These are phyloP conservation scores for Fusarium circinatum DNA, from an alignment of 2,329 filamentous ascomycete species.

Conservation along the genomic window DNA sequence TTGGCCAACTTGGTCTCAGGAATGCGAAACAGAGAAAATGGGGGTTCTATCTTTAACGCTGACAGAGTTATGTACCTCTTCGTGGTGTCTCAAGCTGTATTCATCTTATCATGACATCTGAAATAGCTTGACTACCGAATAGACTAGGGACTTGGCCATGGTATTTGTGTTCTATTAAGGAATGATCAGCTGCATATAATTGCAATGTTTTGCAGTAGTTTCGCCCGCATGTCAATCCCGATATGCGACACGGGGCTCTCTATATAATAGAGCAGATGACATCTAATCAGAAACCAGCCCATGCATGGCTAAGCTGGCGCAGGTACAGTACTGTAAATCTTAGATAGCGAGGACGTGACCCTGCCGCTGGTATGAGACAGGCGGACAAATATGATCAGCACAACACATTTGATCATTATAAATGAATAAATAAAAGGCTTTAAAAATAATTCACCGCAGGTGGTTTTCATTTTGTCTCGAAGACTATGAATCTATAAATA, in stretches of 20 bases:
- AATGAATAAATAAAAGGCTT: background rate
- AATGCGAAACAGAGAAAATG: background rate
- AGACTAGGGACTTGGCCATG: background rate
- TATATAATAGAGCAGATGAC: background rate
- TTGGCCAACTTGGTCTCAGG: background rate
- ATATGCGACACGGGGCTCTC: background rate
- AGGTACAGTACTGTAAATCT: background rate
- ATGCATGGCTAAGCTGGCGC: too few relatives aligned
- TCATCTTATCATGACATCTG: background rate
- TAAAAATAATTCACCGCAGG: background rate
- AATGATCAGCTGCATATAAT: too few relatives aligned
- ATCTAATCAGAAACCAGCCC: background rate
- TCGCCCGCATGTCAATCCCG: background rate
- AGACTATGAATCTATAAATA: background rate
- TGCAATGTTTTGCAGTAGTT: slow-evolving; percentile 1
- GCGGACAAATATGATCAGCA: background rate
- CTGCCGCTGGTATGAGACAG: background rate
- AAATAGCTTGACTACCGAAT: background rate
- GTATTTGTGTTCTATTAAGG: background rate
- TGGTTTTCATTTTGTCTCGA: background rate
- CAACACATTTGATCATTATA: background rate
- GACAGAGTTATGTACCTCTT: background rate
- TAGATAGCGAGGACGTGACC: background rate
- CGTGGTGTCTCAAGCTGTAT: background rate
- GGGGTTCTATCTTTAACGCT: background rate